phyloP scores from a whole-genome alignment of 176 grass and related monocot species.

The Bolboschoenus planiculmis region DNA sequence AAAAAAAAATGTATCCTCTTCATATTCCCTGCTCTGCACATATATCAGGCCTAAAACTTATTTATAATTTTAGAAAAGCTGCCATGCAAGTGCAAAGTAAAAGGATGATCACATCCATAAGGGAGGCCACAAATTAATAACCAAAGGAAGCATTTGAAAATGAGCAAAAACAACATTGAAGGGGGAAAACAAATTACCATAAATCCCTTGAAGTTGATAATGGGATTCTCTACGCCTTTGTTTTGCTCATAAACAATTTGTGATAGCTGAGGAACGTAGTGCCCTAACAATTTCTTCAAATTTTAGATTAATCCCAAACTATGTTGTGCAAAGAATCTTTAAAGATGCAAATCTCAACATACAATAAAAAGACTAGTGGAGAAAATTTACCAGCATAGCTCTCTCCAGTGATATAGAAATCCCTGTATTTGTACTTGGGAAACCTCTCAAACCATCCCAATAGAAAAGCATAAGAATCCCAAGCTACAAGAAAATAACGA shows the following conservation, averaged over 20 bases:
- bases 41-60: neutral
- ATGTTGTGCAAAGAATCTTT: neutral
- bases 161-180: slow-evolving; percentile 3
- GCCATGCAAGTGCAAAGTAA: neutral
- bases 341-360: neutral
- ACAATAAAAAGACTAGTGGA: neutral
- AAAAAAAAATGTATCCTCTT: neutral
- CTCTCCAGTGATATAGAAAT: slow-evolving; percentile 74
- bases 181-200: slow-evolving; percentile 46
- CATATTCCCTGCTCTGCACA: neutral
- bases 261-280: slow-evolving; percentile 83
- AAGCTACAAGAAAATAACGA: slow-evolving; percentile 29
- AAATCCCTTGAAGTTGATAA: slow-evolving; percentile 84
- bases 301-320: neutral
- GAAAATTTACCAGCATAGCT: slow-evolving; percentile 52
- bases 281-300: slow-evolving; percentile 42
- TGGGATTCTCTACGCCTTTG: slow-evolving; percentile 44
- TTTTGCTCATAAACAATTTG: slow-evolving; percentile 54
- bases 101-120: neutral
- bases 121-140: neutral
- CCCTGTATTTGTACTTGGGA: slow-evolving; percentile 64
- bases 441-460: slow-evolving; percentile 74
- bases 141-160: neutral
- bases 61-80: neutral
- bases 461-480: slow-evolving; percentile 59